These are phyloP conservation scores for Trametes hirsuta DNA, from an alignment of 1,284 basidiomycete genomes.

Conservation along the genomic window DNA sequence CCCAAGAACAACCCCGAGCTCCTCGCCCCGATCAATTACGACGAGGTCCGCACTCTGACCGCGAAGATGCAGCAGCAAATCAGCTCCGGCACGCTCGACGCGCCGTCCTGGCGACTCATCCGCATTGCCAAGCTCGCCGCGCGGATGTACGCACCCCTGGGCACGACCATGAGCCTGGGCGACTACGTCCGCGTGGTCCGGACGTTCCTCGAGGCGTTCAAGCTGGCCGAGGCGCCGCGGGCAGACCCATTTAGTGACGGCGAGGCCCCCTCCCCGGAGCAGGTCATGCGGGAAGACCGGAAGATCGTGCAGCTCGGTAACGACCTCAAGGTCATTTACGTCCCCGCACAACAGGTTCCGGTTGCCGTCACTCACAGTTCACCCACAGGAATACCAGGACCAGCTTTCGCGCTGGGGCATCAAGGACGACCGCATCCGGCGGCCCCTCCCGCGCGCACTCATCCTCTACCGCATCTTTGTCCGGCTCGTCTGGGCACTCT, in stretches of 20 bases:
- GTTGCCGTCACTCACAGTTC: background rate
- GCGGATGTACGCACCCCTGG: slow-evolving; percentile 80
- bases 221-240: slow-evolving; percentile 39
- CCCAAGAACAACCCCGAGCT: slow-evolving; percentile 75
- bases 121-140: slow-evolving; percentile 76
- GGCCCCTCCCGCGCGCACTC: slow-evolving; percentile 55
- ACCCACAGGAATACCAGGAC: slow-evolving; percentile 71
- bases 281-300: slow-evolving; percentile 33
- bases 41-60: slow-evolving; percentile 64
- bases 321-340: slow-evolving; percentile 60
- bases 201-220: slow-evolving; percentile 78
- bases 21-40: slow-evolving; percentile 65
- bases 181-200: slow-evolving; percentile 79
- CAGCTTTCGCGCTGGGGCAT: slow-evolving; percentile 64
- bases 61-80: slow-evolving; percentile 67
- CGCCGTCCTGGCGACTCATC: slow-evolving; percentile 81
- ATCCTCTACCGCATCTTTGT: slow-evolving; percentile 68
- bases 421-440: slow-evolving; percentile 82
- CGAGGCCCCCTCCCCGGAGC: slow-evolving; percentile 29
- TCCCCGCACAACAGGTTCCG: background rate
- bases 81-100: slow-evolving; percentile 75
- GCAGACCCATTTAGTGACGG: slow-evolving; percentile 30
- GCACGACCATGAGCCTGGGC: slow-evolving; percentile 79
- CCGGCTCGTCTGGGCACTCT: slow-evolving; percentile 63
- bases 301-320: slow-evolving; percentile 46